A percentile compares a stretch with the other conserved stretches of the same genome.
Evolutionary conservation across 1,284 basidiomycete genomes (phyloP).

Genomic region (Vanrija sp.): DNA sequence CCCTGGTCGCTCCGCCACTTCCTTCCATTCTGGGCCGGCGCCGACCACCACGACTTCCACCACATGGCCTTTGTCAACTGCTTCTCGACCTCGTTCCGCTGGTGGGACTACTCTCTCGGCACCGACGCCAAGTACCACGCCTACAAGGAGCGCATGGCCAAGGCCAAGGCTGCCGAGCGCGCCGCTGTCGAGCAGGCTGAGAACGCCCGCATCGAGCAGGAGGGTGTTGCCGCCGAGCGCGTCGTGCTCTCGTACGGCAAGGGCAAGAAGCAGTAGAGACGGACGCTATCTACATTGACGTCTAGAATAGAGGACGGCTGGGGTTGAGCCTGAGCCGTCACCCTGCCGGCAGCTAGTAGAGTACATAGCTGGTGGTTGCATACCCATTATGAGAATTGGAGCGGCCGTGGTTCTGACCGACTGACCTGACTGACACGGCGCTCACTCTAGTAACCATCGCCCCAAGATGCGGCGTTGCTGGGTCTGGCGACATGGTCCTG

Average conservation of each 20-base stretch:
- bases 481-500: no score
- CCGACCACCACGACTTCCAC: constrained; percentile 97
- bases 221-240: constrained; percentile 68
- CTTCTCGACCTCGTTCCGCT: constrained; percentile 86
- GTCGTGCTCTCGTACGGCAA: constrained; percentile 48
- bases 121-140: constrained; percentile 77
- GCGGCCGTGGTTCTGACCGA: no score
- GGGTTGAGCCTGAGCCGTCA: no score
- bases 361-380: neutral
- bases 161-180: constrained; percentile 54
- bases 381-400: neutral
- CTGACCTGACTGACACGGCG: no score
- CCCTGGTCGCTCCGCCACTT: constrained; percentile 95
- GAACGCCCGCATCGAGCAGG: constrained; percentile 58
- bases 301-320: no score
- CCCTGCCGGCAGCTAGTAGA: no score
- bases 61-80: constrained; percentile 59
- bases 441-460: no score
- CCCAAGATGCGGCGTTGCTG: no score
- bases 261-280: constrained; percentile 6
- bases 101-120: constrained; percentile 81
- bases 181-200: constrained; percentile 51
- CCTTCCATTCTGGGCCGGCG: constrained; percentile 96
- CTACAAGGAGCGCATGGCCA: constrained; percentile 62
- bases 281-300: no score